Evolutionary conservation across 495 filamentous ascomycete species (phyloP), one percentile per base, ranked within the genome.

Genomic region (Chaetomidium leptoderma): DNA sequence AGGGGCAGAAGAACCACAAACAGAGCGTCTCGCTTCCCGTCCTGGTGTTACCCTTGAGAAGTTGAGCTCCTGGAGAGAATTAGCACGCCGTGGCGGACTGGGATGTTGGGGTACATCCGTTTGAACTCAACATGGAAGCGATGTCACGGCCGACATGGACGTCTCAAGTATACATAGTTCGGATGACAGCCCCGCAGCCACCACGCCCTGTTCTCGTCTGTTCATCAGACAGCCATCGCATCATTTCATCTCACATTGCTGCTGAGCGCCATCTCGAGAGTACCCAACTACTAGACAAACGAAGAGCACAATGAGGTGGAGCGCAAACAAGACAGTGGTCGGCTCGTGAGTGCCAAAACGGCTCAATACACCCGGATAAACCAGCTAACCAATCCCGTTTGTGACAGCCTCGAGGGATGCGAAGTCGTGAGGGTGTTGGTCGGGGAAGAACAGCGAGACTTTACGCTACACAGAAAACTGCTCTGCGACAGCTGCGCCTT

Each of bases 401-500:
- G 30, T 26, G 21, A 26, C 47, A 72, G 62, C 17, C 46, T 66
- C 19, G 50, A 58, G 39, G 70, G 70, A 29, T 60, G 59, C 40
- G 71, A 75, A 19, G 65, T 59, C 7, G 70, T 77, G 23, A 72
- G 57, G 35, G 66, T 79, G 16, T 47, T 78, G 37, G 73, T 79
- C 36, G 76, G 76, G 1, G 61, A 71, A 8, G 63, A 76, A 37
- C 64, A 69, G 57, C 64, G 68, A 8, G 72, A 76, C 43, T 79
- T 78, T 53, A 53, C 57, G 9, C 65, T 79, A 16, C 69, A 73
- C 47, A 64, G 66, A 47, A 67, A 74, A 49, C 67, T 76, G 27
- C 67, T 79, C 27, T 70, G 65, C 52, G 58, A 61, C 23, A 62
- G 65, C 48, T 74, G 74, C 53, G 45, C 55, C 14, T 78, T 73